Evolutionary conservation across 345 rosid genomes (phyloP).

Genomic region (Lepidium sativum): DNA sequence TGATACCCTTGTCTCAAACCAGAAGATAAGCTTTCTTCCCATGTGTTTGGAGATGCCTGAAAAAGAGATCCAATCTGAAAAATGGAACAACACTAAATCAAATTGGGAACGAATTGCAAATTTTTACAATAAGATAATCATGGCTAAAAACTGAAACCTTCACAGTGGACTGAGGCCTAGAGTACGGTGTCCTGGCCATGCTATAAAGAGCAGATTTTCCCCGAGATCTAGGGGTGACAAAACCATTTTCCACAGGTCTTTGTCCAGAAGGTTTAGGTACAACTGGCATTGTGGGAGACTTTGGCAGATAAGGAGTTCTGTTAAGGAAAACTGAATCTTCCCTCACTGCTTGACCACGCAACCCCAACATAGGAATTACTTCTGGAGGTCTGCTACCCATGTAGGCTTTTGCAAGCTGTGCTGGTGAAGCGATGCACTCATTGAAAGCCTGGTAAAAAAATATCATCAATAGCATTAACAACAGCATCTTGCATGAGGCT

Average conservation of each 20-base stretch:
- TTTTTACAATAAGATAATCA: neutral
- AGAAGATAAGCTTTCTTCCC: conserved; percentile 42
- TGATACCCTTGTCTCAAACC: conserved; percentile 54
- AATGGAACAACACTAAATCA: neutral
- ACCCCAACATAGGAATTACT: conserved; percentile 44
- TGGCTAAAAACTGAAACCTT: conserved; percentile 42
- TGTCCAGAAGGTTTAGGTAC: conserved; percentile 44
- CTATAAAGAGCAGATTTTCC: conserved; percentile 88
- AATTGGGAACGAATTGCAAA: neutral
- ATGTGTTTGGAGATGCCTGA: conserved; percentile 35
- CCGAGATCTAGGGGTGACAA: conserved; percentile 62
- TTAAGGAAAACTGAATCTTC: conserved; percentile 39
- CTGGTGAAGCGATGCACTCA: conserved; percentile 72
- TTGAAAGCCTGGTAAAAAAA: conserved; percentile 45
- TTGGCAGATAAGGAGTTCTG: conserved; percentile 31
- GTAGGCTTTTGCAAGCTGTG: conserved; percentile 94
- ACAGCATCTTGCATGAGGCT: neutral
- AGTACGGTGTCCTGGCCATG: conserved; percentile 86
- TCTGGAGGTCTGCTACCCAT: conserved; percentile 83
- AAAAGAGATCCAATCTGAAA: conserved; percentile 35
- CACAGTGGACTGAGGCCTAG: conserved; percentile 47
- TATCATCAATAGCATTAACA: conserved; percentile 3
- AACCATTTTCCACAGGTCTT: conserved; percentile 51
- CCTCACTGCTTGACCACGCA: conserved; percentile 33
- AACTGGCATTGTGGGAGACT: conserved; percentile 41